Conservation (phyloP, 1,284 basidiomycete genomes). For the Leucoagaricus sp. region DNA sequence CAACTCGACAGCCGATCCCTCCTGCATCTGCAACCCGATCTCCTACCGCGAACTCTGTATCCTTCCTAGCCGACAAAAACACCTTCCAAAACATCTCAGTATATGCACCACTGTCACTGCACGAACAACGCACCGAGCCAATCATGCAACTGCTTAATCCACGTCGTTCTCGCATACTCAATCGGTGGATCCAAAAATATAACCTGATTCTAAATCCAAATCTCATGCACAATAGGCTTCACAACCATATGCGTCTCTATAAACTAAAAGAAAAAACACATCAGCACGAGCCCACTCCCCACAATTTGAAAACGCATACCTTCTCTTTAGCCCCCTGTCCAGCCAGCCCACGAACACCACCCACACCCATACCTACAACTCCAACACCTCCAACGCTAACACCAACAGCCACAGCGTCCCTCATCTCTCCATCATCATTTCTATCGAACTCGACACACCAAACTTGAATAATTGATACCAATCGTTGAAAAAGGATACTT, state of each 20-base stretch:
- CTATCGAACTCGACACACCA: constrained; percentile 90
- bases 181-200: constrained; percentile 98
- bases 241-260: constrained; percentile 72
- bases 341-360: too few relatives aligned
- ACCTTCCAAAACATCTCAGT: constrained; percentile 39
- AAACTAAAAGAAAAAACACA: constrained; percentile 39
- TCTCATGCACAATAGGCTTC: constrained; percentile 89
- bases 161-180: constrained; percentile 89
- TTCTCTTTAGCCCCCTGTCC: constrained; percentile 57
- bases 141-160: constrained; percentile 91
- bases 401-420: constrained; percentile 46
- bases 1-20: constrained; percentile 59
- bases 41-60: constrained; percentile 97
- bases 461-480: constrained; percentile 78
- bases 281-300: constrained; percentile 10
- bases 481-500: constrained; percentile 74
- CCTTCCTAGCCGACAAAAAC: constrained; percentile 86
- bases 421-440: constrained; percentile 61
- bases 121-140: constrained; percentile 67
- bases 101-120: background rate
- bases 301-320: constrained; percentile 40
- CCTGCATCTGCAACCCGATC: constrained; percentile 88
- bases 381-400: too few relatives aligned
- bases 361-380: too few relatives aligned
- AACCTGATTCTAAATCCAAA: constrained; percentile 97